Evolutionary conservation across 768 basidiomycete species (phyloP).

Genomic region (Lentinus brumalis): DNA sequence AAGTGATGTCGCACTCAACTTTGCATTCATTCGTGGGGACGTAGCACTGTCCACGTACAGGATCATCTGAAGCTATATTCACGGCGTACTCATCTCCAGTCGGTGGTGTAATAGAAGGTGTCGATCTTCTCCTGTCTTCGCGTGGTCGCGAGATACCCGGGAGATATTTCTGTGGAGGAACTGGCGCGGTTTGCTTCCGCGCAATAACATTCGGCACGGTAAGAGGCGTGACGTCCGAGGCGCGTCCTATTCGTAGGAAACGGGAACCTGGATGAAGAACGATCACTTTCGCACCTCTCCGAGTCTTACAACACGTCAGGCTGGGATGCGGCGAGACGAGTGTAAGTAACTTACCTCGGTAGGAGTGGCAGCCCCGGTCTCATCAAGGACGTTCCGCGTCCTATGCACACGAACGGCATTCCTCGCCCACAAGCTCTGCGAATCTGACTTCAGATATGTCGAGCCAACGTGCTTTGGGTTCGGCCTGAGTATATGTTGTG

Average conservation of each 20-base stretch:
- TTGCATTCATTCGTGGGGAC: background rate
- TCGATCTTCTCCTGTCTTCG: conserved; percentile 32
- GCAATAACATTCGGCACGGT: conserved; percentile 74
- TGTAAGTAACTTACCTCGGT: conserved; percentile 24
- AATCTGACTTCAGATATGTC: conserved; percentile 76
- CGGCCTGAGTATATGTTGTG: conserved; percentile 43
- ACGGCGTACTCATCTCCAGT: conserved; percentile 56
- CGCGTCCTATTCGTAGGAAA: conserved; percentile 70
- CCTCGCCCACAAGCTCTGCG: conserved; percentile 71
- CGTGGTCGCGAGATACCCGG: conserved; percentile 60
- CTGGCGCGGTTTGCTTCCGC: conserved; percentile 52
- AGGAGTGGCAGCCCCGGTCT: conserved; percentile 29
- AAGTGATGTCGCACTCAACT: background rate
- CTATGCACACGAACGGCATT: conserved; percentile 54
- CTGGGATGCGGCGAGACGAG: conserved; percentile 24
- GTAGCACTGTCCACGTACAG: conserved; percentile 43
- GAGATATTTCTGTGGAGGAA: conserved; percentile 46
- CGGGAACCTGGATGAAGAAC: conserved; percentile 83
- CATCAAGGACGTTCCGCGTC: conserved; percentile 49
- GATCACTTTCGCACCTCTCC: conserved; percentile 77
- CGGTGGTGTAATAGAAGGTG: conserved; percentile 26
- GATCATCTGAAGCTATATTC: conserved; percentile 54
- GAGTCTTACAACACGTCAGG: conserved; percentile 32
- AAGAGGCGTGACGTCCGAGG: conserved; percentile 75
- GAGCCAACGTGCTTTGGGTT: conserved; percentile 83